phyloP scores from a whole-genome alignment of 2,329 filamentous ascomycete species.

The Cladosporium colombiae region DNA sequence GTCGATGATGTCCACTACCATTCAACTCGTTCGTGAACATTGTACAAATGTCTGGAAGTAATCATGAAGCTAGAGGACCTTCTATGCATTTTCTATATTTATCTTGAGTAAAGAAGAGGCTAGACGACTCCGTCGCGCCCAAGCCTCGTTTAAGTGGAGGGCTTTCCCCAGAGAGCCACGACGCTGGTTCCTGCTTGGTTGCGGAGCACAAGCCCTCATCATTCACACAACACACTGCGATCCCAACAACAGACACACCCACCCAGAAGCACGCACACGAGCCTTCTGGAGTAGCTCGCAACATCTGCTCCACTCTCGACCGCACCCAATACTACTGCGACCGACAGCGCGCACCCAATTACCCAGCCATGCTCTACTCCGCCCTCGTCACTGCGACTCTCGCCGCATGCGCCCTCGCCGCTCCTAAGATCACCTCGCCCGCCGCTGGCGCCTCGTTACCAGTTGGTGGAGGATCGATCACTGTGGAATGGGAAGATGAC shows the following conservation, averaged over 20 bases:
- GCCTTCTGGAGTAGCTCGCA: neutral
- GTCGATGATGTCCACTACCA: neutral
- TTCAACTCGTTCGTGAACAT: neutral
- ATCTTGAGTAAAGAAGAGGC: neutral
- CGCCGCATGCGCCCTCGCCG: conserved; percentile 48
- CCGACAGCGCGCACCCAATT: neutral
- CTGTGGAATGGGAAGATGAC: conserved; percentile 59
- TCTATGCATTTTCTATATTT: neutral
- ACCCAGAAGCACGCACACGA: neutral
- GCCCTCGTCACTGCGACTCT: conserved; percentile 26
- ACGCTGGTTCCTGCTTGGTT: neutral
- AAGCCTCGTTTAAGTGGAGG: neutral
- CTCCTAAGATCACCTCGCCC: conserved; percentile 57
- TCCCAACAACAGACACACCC: neutral
- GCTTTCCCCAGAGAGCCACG: conserved; percentile 3
- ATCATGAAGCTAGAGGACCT: neutral
- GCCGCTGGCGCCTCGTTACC: conserved; percentile 49
- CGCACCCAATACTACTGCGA: neutral
- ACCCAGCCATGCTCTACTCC: conserved; percentile 9
- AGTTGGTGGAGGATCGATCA: conserved; percentile 49
- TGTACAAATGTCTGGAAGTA: neutral
- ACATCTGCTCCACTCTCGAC: neutral
- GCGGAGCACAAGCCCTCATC: conserved; percentile 1
- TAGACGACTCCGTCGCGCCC: neutral
- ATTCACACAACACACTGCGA: conserved; percentile 7